These are phyloP conservation scores for Patellifolia procumbens DNA, from an alignment of 179 eudicot genomes.

Conservation along the genomic window DNA sequence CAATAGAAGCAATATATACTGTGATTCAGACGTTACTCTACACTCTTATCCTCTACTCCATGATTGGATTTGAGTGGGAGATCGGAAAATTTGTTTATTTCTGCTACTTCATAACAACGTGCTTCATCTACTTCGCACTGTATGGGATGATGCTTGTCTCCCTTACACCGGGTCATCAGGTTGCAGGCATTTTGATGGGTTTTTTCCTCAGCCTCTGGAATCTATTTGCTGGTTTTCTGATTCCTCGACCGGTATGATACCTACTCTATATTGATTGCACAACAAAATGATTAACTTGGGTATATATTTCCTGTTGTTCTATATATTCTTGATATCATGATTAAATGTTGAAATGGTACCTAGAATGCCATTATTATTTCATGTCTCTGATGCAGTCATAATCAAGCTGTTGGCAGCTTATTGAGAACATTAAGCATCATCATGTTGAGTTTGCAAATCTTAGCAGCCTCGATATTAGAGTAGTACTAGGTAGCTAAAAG, in stretches of 20 bases:
- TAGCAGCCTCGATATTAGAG: not conserved
- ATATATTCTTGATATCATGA: not conserved
- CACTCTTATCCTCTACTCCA: constrained; percentile 57
- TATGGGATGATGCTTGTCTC: constrained; percentile 92
- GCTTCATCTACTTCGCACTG: constrained; percentile 41
- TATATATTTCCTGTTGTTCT: not conserved
- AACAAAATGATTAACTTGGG: not conserved
- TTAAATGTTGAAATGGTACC: not conserved
- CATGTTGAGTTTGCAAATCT: not conserved
- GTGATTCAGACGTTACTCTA: constrained; percentile 52
- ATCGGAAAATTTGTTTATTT: constrained; percentile 46
- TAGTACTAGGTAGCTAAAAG: too few species aligned
- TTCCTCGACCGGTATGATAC: constrained; percentile 65
- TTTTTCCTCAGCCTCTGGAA: constrained; percentile 89
- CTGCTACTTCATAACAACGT: constrained; percentile 54
- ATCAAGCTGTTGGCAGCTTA: not conserved
- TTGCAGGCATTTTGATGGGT: constrained; percentile 68
- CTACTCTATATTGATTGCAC: not conserved
- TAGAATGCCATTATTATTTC: not conserved
- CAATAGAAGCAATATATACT: constrained; percentile 59
- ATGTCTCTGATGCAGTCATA: not conserved
- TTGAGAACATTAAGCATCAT: not conserved
- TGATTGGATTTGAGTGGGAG: constrained; percentile 81
- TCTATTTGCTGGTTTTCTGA: constrained; percentile 75
- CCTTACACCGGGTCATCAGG: constrained; percentile 64